phyloP scores from a whole-genome alignment of 495 filamentous ascomycete species.

The Xylaria sp. region DNA sequence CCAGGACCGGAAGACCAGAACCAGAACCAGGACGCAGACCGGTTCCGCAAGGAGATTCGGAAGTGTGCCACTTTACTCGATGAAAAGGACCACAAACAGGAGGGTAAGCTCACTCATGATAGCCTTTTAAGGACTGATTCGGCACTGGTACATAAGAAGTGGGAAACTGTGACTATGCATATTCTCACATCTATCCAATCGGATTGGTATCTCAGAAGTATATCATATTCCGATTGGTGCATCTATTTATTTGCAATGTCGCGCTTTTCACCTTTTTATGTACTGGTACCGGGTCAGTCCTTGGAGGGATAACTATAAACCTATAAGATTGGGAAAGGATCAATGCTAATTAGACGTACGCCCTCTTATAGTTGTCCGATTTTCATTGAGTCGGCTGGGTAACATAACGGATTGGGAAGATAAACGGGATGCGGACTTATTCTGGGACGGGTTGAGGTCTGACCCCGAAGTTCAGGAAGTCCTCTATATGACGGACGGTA shows the following conservation, averaged over 20 bases:
- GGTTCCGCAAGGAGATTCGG: conserved; percentile 21
- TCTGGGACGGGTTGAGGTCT: conserved; percentile 17
- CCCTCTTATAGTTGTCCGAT: conserved; percentile 8
- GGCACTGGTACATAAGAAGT: too few relatives aligned
- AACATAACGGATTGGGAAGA: conserved; percentile 25
- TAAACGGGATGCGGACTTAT: conserved; percentile 1
- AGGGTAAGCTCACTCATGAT: neutral
- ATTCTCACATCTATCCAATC: too few relatives aligned
- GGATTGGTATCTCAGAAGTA: too few relatives aligned
- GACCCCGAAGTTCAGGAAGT: conserved; percentile 11
- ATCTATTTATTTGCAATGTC: too few relatives aligned
- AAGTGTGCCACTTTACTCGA: neutral
- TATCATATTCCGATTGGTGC: too few relatives aligned
- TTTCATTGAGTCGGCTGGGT: conserved; percentile 12
- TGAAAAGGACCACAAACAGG: conserved; percentile 14
- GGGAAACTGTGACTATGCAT: too few relatives aligned
- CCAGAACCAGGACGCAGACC: conserved; percentile 21
- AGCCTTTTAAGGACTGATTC: too few relatives aligned
- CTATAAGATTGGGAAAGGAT: neutral
- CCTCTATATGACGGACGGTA: conserved; percentile 18
- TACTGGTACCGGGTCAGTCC: too few relatives aligned
- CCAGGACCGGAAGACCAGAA: conserved; percentile 18
- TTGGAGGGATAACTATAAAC: too few relatives aligned
- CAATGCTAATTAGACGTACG: neutral
- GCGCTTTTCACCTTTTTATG: too few relatives aligned